Percentiles rank a stretch among this genome's conserved stretches.
Evolutionary conservation across 768 basidiomycete genomes (phyloP).

Genomic region (Cyathus striatus): DNA sequence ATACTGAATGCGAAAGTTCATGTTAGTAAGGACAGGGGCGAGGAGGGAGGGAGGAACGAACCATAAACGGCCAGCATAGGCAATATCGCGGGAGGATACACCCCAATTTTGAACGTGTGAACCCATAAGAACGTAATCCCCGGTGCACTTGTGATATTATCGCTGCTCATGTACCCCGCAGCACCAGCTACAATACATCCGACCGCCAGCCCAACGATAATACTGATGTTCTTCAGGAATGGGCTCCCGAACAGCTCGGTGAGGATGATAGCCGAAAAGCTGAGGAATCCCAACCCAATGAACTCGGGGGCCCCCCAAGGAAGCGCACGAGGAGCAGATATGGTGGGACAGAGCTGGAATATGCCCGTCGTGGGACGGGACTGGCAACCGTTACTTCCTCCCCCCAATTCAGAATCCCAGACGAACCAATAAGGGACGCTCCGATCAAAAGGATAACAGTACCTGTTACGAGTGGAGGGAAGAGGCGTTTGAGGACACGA

Average conservation of each 20-base stretch:
- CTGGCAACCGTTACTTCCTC: conserved; percentile 72
- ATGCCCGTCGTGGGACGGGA: conserved; percentile 57
- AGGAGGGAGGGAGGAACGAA: conserved; percentile 7
- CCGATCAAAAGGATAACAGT: conserved; percentile 81
- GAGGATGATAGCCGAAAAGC: conserved; percentile 70
- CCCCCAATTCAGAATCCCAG: conserved; percentile 83
- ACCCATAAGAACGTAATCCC: conserved; percentile 85
- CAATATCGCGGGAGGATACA: conserved; percentile 67
- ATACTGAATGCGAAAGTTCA: conserved; percentile 34
- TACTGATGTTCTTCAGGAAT: conserved; percentile 76
- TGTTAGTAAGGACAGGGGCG: background rate
- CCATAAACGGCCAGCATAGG: conserved; percentile 37
- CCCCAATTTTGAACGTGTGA: conserved; percentile 67
- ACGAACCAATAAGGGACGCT: conserved; percentile 66
- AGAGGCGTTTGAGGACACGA: conserved; percentile 55
- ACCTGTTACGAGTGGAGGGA: conserved; percentile 81
- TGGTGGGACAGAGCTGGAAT: conserved; percentile 70
- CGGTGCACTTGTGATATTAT: conserved; percentile 61
- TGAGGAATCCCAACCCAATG: conserved; percentile 84
- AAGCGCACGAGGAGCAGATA: conserved; percentile 62
- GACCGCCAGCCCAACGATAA: conserved; percentile 69
- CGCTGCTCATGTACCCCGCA: conserved; percentile 69
- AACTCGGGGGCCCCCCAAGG: conserved; percentile 82
- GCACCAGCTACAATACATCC: conserved; percentile 82
- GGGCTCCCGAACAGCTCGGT: conserved; percentile 83